These are phyloP conservation scores for Penicillium silybi DNA, from an alignment of 495 filamentous ascomycete species.

Conservation along the genomic window DNA sequence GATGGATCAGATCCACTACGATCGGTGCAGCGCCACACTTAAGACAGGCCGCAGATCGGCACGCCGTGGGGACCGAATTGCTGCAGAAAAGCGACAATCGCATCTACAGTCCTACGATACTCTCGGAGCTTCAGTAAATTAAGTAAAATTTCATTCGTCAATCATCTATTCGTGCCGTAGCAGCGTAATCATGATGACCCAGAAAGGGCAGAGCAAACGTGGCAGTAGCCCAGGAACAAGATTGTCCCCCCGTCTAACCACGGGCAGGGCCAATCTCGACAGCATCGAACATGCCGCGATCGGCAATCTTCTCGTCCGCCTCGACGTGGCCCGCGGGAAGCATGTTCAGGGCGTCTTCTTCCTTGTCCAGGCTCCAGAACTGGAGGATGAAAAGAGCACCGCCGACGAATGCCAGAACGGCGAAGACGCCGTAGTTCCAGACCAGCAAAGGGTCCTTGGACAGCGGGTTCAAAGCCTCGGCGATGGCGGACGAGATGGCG, in stretches of 20 bases:
- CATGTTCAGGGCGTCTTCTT: constrained; percentile 65
- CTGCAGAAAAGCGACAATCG: background rate
- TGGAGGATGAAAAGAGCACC: constrained; percentile 55
- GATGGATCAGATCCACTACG: background rate
- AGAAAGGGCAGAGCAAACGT: too few relatives aligned
- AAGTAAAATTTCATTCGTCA: background rate
- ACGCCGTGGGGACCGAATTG: background rate
- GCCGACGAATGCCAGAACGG: constrained; percentile 55
- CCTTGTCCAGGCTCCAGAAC: constrained; percentile 52
- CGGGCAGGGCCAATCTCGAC: constrained; percentile 17
- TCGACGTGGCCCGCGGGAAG: constrained; percentile 18
- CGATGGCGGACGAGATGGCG: constrained; percentile 61
- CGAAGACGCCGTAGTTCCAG: constrained; percentile 62
- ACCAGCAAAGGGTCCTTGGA: constrained; percentile 62
- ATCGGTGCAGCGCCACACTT: too few relatives aligned
- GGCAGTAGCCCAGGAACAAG: too few relatives aligned
- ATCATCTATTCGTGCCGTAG: background rate
- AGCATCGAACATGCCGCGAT: constrained; percentile 5
- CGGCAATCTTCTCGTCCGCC: constrained; percentile 11
- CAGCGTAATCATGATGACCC: background rate
- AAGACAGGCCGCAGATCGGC: background rate
- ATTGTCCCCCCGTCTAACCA: background rate
- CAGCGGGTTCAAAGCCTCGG: constrained; percentile 57
- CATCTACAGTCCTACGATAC: background rate
- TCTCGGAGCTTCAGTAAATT: background rate